A percentile compares a stretch with the other conserved stretches of the same genome.
phyloP scores from a whole-genome alignment of 2,329 filamentous ascomycete species.

The Phaeosphaeriaceae sp. region DNA sequence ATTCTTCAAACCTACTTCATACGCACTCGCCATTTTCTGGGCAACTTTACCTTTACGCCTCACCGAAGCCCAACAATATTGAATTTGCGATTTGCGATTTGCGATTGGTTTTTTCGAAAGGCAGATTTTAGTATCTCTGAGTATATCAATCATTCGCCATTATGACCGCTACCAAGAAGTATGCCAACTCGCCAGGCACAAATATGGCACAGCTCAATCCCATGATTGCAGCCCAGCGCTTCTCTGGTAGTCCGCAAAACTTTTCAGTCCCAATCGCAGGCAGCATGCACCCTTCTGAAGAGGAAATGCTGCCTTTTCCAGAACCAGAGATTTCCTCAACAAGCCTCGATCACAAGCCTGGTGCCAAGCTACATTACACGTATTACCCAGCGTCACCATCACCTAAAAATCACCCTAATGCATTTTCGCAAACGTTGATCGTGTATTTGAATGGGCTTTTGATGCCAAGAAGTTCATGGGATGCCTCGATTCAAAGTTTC shows the following conservation, averaged over 20 bases:
- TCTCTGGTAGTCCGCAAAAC: conserved; percentile 8
- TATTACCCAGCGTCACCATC: conserved; percentile 40
- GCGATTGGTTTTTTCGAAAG: no score
- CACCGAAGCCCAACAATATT: no score
- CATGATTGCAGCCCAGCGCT: neutral
- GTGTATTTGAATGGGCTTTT: conserved; percentile 56
- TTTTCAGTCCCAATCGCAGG: conserved; percentile 19
- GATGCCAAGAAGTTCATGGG: conserved; percentile 50
- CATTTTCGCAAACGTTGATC: conserved; percentile 46
- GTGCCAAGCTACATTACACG: conserved; percentile 41
- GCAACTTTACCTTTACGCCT: neutral
- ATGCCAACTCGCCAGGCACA: conserved; percentile 20
- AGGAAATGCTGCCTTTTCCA: conserved; percentile 39
- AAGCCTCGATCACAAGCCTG: conserved; percentile 36
- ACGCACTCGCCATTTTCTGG: neutral
- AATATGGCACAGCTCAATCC: conserved; percentile 10
- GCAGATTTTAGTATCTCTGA: no score
- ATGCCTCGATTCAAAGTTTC: conserved; percentile 40
- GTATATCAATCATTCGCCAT: conserved; percentile 4
- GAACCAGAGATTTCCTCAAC: conserved; percentile 37
- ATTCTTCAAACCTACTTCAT: no score
- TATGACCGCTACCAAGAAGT: conserved; percentile 11
- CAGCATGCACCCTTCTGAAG: conserved; percentile 31
- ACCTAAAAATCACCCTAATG: conserved; percentile 29
- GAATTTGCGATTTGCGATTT: no score